phyloP scores from a whole-genome alignment of 192 early-diverging fungal species.

The Linnemannia schmuckeri region DNA sequence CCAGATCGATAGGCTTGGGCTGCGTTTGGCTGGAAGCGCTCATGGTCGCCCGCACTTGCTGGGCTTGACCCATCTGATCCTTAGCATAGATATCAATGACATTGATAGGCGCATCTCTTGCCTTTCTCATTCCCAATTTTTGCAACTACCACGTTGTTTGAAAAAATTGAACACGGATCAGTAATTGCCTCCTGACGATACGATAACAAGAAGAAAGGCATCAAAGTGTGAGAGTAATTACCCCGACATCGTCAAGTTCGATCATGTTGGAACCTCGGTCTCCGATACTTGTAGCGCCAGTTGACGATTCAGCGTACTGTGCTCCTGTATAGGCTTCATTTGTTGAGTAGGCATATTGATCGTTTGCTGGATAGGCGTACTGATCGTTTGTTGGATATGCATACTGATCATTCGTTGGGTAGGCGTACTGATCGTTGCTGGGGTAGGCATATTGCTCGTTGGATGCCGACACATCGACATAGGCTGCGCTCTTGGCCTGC shows the following conservation, averaged over 20 bases:
- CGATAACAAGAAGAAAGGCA: not conserved
- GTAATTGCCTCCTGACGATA: not conserved
- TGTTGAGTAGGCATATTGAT: constrained; percentile 34
- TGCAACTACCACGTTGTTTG: constrained; percentile 14
- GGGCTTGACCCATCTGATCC: constrained; percentile 48
- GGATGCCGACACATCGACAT: constrained; percentile 28
- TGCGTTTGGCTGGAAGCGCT: constrained; percentile 13
- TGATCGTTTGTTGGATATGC: constrained; percentile 34
- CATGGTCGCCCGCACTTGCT: constrained; percentile 34
- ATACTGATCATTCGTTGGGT: constrained; percentile 42
- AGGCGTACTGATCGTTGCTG: constrained; percentile 45
- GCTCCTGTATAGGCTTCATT: constrained; percentile 15
- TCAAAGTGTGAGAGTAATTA: not conserved
- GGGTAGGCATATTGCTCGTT: constrained; percentile 52
- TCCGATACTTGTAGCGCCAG: not conserved
- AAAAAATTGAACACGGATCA: not conserved
- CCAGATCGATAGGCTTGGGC: constrained; percentile 38
- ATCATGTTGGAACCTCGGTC: constrained; percentile 7
- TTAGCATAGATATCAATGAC: constrained; percentile 41
- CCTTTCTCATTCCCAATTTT: constrained; percentile 45
- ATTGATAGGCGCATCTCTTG: constrained; percentile 39
- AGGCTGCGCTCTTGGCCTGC: constrained; percentile 14
- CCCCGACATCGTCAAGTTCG: constrained; percentile 31
- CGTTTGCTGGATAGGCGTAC: constrained; percentile 29
- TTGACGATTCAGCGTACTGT: not conserved